Conservation (phyloP, 1,139 yeast genomes). For the Wickerhamiella infanticola region DNA sequence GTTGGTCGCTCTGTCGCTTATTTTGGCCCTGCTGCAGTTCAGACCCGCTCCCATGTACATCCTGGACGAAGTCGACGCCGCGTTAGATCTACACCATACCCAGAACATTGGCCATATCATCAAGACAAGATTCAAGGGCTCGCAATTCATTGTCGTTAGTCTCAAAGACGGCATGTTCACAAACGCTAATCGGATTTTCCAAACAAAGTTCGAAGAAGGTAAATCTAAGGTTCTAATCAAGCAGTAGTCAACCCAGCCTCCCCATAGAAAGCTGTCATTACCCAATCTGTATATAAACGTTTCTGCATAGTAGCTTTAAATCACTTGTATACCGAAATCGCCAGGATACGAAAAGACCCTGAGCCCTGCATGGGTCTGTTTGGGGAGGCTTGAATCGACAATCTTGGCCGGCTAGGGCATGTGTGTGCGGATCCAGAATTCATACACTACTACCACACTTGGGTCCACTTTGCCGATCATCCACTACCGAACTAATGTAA, state of each 20-base stretch:
- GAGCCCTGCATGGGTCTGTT: too few relatives aligned
- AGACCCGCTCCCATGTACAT: constrained; percentile 98
- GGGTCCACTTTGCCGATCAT: too few relatives aligned
- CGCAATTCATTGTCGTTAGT: constrained; percentile 92
- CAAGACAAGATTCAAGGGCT: constrained; percentile 84
- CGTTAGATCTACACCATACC: constrained; percentile 90
- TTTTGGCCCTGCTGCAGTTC: constrained; percentile 79
- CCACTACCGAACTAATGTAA: too few relatives aligned
- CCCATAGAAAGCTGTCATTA: too few relatives aligned
- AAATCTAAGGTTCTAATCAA: constrained; percentile 18
- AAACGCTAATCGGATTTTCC: constrained; percentile 85
- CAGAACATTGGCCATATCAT: constrained; percentile 94
- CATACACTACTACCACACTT: too few relatives aligned
- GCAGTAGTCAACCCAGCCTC: background rate
- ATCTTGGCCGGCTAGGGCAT: too few relatives aligned
- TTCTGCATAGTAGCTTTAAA: too few relatives aligned
- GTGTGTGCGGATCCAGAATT: too few relatives aligned
- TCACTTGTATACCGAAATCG: too few relatives aligned
- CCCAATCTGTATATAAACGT: too few relatives aligned
- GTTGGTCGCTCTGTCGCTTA: constrained; percentile 75
- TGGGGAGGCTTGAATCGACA: too few relatives aligned
- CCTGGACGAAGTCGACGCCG: constrained; percentile 96
- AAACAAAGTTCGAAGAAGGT: constrained; percentile 92
- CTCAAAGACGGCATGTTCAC: constrained; percentile 97
- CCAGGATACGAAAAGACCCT: too few relatives aligned